A percentile compares a stretch with the other conserved stretches of the same genome.
phyloP scores from a whole-genome alignment of 345 rosid genomes.

The Corchorus capsularis region DNA sequence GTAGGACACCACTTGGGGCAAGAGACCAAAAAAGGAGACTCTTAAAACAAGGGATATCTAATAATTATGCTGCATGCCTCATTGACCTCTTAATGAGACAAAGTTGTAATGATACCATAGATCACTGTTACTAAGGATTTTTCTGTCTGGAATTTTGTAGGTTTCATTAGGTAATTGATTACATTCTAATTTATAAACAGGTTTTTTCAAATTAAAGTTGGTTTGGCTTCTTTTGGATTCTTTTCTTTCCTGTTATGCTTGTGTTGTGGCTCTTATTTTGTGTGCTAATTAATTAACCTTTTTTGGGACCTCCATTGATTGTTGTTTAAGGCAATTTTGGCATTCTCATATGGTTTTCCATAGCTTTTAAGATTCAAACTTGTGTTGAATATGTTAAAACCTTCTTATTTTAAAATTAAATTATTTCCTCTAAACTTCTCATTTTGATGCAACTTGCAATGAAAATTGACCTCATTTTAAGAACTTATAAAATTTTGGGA shows the following conservation, averaged over 20 bases:
- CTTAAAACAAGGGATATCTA: background rate
- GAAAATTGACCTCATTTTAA: too few relatives aligned
- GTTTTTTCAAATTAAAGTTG: constrained; percentile 19
- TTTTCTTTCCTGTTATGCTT: constrained; percentile 20
- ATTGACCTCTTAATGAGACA: constrained; percentile 23
- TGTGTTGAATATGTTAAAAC: background rate
- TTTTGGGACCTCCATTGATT: background rate
- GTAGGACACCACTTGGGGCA: constrained; percentile 19
- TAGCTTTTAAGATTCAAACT: background rate
- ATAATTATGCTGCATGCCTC: constrained; percentile 19
- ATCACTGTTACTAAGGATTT: constrained; percentile 9
- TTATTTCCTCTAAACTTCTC: too few relatives aligned
- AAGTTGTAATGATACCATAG: constrained; percentile 17
- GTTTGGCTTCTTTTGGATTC: constrained; percentile 4
- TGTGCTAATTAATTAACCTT: background rate
- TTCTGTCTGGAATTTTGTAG: constrained; percentile 11
- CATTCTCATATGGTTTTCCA: background rate
- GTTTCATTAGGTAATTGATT: constrained; percentile 19
- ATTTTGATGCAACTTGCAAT: too few relatives aligned
- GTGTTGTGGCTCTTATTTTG: constrained; percentile 8
- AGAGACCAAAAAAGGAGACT: background rate
- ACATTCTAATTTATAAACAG: background rate
- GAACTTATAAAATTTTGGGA: too few relatives aligned
- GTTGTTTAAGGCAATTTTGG: background rate
- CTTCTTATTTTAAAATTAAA: too few relatives aligned